Evolutionary conservation across 148 eudicot genomes (phyloP), one percentile per base, ranked within the genome.

Genomic region (Camellia lanceoleosa): DNA sequence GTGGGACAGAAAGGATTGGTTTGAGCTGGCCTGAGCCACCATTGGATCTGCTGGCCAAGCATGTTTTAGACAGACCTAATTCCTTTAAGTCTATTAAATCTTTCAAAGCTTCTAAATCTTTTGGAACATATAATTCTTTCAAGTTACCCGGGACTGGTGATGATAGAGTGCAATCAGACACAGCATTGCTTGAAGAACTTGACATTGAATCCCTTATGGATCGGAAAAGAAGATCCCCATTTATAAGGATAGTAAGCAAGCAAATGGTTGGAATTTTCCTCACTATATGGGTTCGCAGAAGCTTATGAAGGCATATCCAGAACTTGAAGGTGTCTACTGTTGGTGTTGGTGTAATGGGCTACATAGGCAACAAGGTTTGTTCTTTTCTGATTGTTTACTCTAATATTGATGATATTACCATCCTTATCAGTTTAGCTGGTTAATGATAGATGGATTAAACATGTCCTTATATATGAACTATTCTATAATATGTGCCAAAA

Each of bases 341-440:
- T 85, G 99, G 99, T 78, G 99, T 97, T 81, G 99, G 99, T 85
- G 92, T 87, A 55, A 90, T 97, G 97, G 97, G 98, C 68, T 97
- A 90, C 85, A 91, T 97, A 58, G 98, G 99, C 64, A 97, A 97
- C 93, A 97, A 97, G 99, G 99, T 97, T 43, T 41, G 89, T 80
- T 69, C 75, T 71, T 66, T 78, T 74, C 46, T 15, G 60, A 15
- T 18, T 18, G 23, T 61, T 78, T 67, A 38, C 73, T 54, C 65
- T 47, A 43, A 5, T 52, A 15, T 51, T 67, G 71, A 30, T 76
- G 62, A 68, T 66, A 59, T 74, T 54, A 14, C 41, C 38, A 41
- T 55, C 5, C 13, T 78, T 49, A 7, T 30, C 60, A 52, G 18
- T 43, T 74, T 71, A 20, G 12, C 20, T 7, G 38, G 38, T 30